A percentile compares a stretch with the other conserved stretches of the same genome.
These are phyloP conservation scores for Nannizziopsis barbatae DNA, from an alignment of 2,329 filamentous ascomycete genomes.

Conservation along the genomic window DNA sequence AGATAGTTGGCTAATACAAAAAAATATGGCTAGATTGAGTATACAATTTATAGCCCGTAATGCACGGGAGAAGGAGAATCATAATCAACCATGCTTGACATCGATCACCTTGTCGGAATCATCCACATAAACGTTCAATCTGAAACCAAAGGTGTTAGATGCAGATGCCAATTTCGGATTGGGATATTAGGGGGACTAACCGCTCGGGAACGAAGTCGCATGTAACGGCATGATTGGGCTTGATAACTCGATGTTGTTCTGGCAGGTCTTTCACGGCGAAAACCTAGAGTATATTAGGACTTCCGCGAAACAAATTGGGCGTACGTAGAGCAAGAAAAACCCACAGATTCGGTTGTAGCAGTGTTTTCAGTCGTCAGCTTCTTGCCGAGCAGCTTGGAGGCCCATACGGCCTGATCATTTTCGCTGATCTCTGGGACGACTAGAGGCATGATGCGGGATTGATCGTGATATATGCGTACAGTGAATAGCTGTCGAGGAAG, in stretches of 20 bases:
- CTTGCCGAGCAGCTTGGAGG: slow-evolving; percentile 38
- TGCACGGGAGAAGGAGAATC: neutral
- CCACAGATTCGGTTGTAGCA: slow-evolving; percentile 21
- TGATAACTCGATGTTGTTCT: slow-evolving; percentile 34
- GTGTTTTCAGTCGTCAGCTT: slow-evolving; percentile 30
- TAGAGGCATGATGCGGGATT: slow-evolving; percentile 33
- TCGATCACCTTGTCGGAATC: slow-evolving; percentile 35
- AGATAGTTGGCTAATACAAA: no score
- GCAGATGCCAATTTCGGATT: slow-evolving; percentile 6
- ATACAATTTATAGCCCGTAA: neutral
- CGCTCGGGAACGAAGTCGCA: slow-evolving; percentile 35
- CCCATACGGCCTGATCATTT: slow-evolving; percentile 33
- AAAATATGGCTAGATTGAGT: neutral
- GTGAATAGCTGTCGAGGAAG: neutral
- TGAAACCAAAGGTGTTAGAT: slow-evolving; percentile 13
- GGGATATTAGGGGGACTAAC: slow-evolving; percentile 20
- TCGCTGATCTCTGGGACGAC: slow-evolving; percentile 35
- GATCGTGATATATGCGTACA: slow-evolving; percentile 1
- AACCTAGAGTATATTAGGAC: slow-evolving; percentile 19
- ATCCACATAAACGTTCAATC: slow-evolving; percentile 37
- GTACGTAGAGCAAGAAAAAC: neutral
- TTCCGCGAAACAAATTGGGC: neutral
- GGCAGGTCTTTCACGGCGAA: slow-evolving; percentile 40
- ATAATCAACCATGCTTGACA: slow-evolving; percentile 31
- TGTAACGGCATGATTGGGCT: slow-evolving; percentile 29